A percentile compares a stretch with the other conserved stretches of the same genome.
Conservation (phyloP, 1,139 yeast species). For the Yamadazyma diddensiae region DNA sequence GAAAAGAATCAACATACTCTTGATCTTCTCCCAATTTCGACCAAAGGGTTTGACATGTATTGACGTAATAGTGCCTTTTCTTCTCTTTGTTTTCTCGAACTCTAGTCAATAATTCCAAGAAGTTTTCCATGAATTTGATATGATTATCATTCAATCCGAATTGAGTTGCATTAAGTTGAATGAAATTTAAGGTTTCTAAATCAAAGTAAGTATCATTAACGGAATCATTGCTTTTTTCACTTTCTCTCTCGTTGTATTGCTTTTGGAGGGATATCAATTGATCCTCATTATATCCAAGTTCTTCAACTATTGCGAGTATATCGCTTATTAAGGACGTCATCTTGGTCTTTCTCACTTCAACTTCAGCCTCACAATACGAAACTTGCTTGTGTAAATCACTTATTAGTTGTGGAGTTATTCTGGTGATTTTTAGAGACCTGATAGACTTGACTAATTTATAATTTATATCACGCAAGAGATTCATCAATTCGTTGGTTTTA, state of each 20-base stretch:
- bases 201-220: constrained; percentile 29
- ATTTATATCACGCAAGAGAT: constrained; percentile 32
- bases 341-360: constrained; percentile 21
- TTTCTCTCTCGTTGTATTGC: constrained; percentile 15
- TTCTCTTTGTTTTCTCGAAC: constrained; percentile 32
- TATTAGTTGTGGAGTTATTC: constrained; percentile 32
- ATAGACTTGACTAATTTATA: constrained; percentile 36
- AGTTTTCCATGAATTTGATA: constrained; percentile 27
- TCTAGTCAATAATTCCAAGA: constrained; percentile 25
- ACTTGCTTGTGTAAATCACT: constrained; percentile 24
- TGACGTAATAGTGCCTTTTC: constrained; percentile 29
- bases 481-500: constrained; percentile 19
- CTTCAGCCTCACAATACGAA: constrained; percentile 24
- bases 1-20: constrained; percentile 37
- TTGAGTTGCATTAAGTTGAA: constrained; percentile 35
- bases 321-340: constrained; percentile 23
- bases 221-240: constrained; percentile 6
- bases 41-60: constrained; percentile 49
- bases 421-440: constrained; percentile 35
- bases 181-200: constrained; percentile 34
- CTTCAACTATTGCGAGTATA: constrained; percentile 27
- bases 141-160: constrained; percentile 41
- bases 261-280: constrained; percentile 35
- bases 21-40: constrained; percentile 38
- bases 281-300: constrained; percentile 31